Evolutionary conservation across 805 yeast species (phyloP).

Genomic region (Teunomyces panamensis): DNA sequence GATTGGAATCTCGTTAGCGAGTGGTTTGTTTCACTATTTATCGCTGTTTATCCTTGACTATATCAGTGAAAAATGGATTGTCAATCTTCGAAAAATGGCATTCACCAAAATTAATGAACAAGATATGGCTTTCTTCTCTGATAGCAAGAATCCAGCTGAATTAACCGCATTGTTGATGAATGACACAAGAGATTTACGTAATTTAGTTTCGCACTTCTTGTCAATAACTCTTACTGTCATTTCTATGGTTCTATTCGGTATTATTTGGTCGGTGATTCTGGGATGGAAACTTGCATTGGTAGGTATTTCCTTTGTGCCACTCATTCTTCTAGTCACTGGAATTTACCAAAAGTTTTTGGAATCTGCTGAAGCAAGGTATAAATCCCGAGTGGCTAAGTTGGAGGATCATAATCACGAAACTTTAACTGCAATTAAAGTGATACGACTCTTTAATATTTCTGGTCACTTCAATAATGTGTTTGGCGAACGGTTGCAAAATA

Average conservation of each 20-base stretch:
- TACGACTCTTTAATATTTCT: constrained; percentile 55
- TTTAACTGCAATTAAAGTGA: constrained; percentile 58
- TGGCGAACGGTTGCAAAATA: constrained; percentile 17
- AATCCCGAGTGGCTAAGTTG: constrained; percentile 48
- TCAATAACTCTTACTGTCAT: constrained; percentile 52
- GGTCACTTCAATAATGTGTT: constrained; percentile 44
- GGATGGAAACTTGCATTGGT: constrained; percentile 91
- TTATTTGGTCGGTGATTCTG: constrained; percentile 69
- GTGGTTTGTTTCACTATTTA: constrained; percentile 55
- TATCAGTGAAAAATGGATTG: constrained; percentile 69
- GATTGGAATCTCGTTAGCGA: constrained; percentile 57
- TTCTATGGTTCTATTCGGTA: constrained; percentile 55
- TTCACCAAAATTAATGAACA: constrained; percentile 52
- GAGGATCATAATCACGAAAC: constrained; percentile 56
- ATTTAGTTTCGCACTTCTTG: constrained; percentile 60
- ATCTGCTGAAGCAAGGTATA: constrained; percentile 57
- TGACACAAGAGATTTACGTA: constrained; percentile 76
- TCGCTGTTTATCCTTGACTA: constrained; percentile 51
- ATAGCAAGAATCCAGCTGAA: constrained; percentile 44
- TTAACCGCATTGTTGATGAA: constrained; percentile 69
- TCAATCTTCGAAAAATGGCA: constrained; percentile 45
- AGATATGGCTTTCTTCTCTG: constrained; percentile 51
- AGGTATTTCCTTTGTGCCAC: constrained; percentile 72
- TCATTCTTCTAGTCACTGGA: constrained; percentile 50
- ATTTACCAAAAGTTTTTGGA: constrained; percentile 52